Conservation (phyloP, 1,284 basidiomycete species). For the Ustilago cynodontis region DNA sequence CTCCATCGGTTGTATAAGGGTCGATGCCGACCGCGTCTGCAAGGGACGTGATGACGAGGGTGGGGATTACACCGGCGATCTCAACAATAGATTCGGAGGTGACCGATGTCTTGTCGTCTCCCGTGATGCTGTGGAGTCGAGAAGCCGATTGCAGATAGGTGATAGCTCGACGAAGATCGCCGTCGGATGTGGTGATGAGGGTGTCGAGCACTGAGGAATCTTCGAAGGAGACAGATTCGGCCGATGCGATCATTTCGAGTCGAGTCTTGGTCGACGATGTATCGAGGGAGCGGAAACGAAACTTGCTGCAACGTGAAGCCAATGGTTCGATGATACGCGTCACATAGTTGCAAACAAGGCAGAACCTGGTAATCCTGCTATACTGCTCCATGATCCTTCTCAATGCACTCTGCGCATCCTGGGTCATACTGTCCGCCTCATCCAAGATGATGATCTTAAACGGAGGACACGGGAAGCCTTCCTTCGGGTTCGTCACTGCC, state of each 20-base stretch:
- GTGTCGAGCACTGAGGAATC: conserved; percentile 73
- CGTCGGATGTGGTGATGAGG: conserved; percentile 84
- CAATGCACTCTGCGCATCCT: conserved; percentile 95
- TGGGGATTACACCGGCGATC: conserved; percentile 94
- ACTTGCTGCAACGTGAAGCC: conserved; percentile 98
- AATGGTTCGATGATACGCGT: conserved; percentile 97
- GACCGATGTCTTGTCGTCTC: conserved; percentile 38
- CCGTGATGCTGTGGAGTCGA: conserved; percentile 73
- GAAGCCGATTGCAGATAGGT: conserved; percentile 97
- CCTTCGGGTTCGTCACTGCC: conserved; percentile 68
- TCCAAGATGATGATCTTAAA: conserved; percentile 99
- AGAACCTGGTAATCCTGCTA: conserved; percentile 95
- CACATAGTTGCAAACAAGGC: conserved; percentile 99
- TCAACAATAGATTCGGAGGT: conserved; percentile 79
- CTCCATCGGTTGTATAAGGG: conserved; percentile 70
- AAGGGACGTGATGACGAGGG: conserved; percentile 79
- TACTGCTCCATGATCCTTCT: conserved; percentile 99
- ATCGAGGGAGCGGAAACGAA: conserved; percentile 95
- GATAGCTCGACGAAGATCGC: conserved; percentile 96
- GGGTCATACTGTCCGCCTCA: conserved; percentile 99
- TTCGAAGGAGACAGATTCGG: conserved; percentile 73
- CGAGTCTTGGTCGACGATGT: conserved; percentile 80
- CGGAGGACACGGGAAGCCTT: conserved; percentile 88
- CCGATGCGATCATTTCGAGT: conserved; percentile 81
- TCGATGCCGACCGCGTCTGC: conserved; percentile 80